A percentile compares a stretch with the other conserved stretches of the same genome.
These are phyloP conservation scores for Spinacia oleracea DNA, from an alignment of 179 eudicot genomes.

Conservation along the genomic window DNA sequence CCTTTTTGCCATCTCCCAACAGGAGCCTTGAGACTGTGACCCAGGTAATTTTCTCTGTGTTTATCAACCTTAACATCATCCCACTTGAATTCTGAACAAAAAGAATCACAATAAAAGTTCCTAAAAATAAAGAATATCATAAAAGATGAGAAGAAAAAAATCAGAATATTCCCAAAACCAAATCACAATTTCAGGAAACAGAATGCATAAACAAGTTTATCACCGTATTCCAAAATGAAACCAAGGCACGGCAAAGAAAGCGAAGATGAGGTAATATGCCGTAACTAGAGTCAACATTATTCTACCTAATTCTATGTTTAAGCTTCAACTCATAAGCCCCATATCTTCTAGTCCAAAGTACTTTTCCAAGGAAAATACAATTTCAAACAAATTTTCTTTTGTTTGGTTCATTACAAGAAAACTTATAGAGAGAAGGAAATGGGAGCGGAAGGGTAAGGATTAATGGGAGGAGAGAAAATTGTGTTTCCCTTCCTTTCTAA, in stretches of 20 bases:
- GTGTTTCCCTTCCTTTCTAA: too few species aligned
- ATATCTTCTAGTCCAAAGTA: too few species aligned
- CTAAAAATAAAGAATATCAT: background rate
- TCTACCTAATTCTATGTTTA: background rate
- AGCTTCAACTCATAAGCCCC: too few species aligned
- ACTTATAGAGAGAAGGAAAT: too few species aligned
- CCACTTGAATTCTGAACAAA: conserved; percentile 79
- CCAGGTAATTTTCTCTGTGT: conserved; percentile 90
- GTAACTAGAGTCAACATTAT: background rate
- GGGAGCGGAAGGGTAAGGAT: too few species aligned
- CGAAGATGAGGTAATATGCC: background rate
- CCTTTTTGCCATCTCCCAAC: conserved; percentile 99
- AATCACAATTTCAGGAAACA: background rate
- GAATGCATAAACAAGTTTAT: background rate
- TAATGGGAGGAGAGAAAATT: too few species aligned
- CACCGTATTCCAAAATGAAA: background rate
- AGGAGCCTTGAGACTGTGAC: conserved; percentile 96
- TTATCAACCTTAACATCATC: conserved; percentile 96
- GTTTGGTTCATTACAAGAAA: too few species aligned
- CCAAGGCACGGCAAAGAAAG: background rate
- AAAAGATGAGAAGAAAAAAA: background rate
- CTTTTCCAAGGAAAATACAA: too few species aligned
- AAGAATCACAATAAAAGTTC: conserved; percentile 1
- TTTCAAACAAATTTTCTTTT: too few species aligned
- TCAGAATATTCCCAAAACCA: background rate